A percentile compares a stretch with the other conserved stretches of the same genome.
phyloP scores from a whole-genome alignment of 2,329 filamentous ascomycete species.

The Fusarium sp. region DNA sequence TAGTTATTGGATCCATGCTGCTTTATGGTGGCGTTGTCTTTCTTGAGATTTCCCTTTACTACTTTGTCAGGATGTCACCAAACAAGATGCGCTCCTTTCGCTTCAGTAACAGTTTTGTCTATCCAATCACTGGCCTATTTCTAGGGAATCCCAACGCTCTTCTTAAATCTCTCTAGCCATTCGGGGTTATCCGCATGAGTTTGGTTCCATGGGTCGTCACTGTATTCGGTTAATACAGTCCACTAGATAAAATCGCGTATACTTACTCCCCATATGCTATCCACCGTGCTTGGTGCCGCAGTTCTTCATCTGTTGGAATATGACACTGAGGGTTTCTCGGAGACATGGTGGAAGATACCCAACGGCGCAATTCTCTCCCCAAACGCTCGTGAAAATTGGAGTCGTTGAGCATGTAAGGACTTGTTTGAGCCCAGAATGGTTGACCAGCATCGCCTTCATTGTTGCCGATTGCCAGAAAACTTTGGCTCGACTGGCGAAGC shows the following conservation, averaged over 20 bases:
- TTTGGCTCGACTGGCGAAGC: background rate
- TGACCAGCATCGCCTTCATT: background rate
- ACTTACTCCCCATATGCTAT: background rate
- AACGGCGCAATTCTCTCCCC: background rate
- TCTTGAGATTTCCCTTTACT: background rate
- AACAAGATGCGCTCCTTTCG: background rate
- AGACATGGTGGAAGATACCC: background rate
- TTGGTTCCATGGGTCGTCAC: background rate
- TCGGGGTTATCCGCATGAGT: background rate
- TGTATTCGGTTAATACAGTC: background rate
- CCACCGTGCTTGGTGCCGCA: background rate
- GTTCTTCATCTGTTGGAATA: background rate
- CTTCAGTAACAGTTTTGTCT: background rate
- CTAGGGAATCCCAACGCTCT: background rate
- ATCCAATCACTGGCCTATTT: background rate
- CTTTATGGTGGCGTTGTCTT: background rate
- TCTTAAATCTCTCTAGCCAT: background rate
- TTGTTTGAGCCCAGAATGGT: background rate
- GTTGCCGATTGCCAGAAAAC: too few relatives aligned
- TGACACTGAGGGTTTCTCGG: background rate
- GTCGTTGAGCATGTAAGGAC: background rate
- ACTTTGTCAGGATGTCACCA: too few relatives aligned
- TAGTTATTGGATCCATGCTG: background rate
- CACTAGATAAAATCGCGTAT: too few relatives aligned
- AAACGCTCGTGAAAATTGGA: background rate